Percentiles rank a stretch among this genome's conserved stretches.
These are phyloP conservation scores for Pleurotus cornucopiae DNA, from an alignment of 768 basidiomycete species.

Conservation along the genomic window DNA sequence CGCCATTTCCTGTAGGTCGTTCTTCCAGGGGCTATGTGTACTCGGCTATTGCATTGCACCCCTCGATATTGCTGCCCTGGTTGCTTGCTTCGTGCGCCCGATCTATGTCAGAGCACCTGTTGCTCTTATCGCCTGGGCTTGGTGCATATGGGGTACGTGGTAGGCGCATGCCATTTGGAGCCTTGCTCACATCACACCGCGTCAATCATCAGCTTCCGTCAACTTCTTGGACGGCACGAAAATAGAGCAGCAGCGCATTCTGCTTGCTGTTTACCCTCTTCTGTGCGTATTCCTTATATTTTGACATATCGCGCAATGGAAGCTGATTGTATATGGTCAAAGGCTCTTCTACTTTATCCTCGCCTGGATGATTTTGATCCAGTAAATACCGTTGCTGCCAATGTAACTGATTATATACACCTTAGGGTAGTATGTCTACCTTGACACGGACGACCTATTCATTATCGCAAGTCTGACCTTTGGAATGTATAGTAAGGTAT, in stretches of 20 bases:
- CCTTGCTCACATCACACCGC: too few relatives aligned
- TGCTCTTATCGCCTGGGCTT: slow-evolving; percentile 84
- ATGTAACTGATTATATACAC: too few relatives aligned
- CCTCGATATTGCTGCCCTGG: slow-evolving; percentile 83
- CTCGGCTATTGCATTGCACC: slow-evolving; percentile 96
- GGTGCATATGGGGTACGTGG: slow-evolving; percentile 94
- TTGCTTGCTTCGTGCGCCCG: slow-evolving; percentile 78
- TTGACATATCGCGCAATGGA: too few relatives aligned
- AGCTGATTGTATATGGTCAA: background rate
- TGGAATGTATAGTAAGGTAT: too few relatives aligned
- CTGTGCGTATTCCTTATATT: slow-evolving; percentile 49
- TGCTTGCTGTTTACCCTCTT: slow-evolving; percentile 95
- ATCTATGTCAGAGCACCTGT: slow-evolving; percentile 88
- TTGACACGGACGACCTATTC: too few relatives aligned
- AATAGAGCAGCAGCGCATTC: slow-evolving; percentile 83
- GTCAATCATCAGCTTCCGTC: slow-evolving; percentile 62
- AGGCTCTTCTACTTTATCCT: slow-evolving; percentile 92
- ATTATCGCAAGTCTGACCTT: too few relatives aligned
- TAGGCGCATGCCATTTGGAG: background rate
- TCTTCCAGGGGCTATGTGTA: slow-evolving; percentile 95
- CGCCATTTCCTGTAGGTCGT: slow-evolving; percentile 51
- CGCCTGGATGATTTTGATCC: slow-evolving; percentile 96
- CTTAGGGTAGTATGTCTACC: too few relatives aligned
- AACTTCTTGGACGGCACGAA: slow-evolving; percentile 96
- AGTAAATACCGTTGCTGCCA: slow-evolving; percentile 33